Percentiles rank a stretch among this genome's conserved stretches.
These are phyloP conservation scores for Paracoccidioides brasiliensis DNA, from an alignment of 2,329 filamentous ascomycete genomes.

Conservation along the genomic window DNA sequence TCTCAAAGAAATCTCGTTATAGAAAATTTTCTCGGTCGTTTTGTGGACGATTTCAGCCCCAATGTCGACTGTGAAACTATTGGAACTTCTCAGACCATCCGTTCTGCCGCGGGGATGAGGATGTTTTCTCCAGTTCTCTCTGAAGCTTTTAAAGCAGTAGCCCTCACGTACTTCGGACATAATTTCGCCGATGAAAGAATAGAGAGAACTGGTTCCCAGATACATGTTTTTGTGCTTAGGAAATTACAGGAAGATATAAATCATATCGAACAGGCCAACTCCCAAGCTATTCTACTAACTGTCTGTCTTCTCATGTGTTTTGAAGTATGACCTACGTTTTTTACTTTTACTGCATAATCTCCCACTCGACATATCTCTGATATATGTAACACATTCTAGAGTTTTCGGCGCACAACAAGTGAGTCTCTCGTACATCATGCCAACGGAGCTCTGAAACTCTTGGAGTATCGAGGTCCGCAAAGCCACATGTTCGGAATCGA, in stretches of 20 bases:
- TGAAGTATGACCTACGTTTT: conserved; percentile 16
- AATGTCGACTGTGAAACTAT: conserved; percentile 21
- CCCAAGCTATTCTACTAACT: conserved; percentile 27
- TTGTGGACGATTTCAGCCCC: conserved; percentile 29
- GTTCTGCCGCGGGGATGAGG: conserved; percentile 25
- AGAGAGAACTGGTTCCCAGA: conserved; percentile 21
- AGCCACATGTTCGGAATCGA: conserved; percentile 29
- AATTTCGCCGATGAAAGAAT: conserved; percentile 23
- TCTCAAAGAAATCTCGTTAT: conserved; percentile 7
- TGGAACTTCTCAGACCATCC: conserved; percentile 24
- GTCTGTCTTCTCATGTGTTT: conserved; percentile 27
- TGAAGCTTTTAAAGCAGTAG: conserved; percentile 27
- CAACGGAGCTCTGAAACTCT: conserved; percentile 23
- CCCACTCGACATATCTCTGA: not conserved
- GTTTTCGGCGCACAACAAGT: conserved; percentile 25
- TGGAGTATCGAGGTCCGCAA: conserved; percentile 28
- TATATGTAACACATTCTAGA: conserved; percentile 12
- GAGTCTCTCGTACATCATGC: conserved; percentile 22
- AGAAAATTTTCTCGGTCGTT: conserved; percentile 27
- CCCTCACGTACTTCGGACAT: conserved; percentile 28
- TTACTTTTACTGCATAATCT: conserved; percentile 2
- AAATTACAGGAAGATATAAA: conserved; percentile 25
- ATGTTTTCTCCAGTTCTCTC: conserved; percentile 28
- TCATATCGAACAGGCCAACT: conserved; percentile 24
- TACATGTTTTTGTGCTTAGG: conserved; percentile 25